A percentile compares a stretch with the other conserved stretches of the same genome.
Evolutionary conservation across 805 yeast species (phyloP).

Genomic region (Candida loeiensis): DNA sequence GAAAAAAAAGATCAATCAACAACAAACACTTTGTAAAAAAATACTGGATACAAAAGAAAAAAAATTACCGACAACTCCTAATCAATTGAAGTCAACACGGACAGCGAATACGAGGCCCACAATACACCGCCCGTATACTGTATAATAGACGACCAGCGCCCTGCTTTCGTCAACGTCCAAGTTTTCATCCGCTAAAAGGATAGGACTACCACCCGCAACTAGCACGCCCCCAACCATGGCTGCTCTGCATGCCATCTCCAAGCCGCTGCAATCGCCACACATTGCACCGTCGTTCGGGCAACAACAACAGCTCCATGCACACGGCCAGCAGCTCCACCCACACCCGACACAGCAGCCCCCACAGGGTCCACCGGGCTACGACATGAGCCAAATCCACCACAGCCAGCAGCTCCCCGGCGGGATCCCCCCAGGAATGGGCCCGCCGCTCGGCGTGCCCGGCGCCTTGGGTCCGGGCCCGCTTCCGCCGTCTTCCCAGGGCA

Average conservation of each 20-base stretch:
- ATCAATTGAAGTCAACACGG: constrained; percentile 1
- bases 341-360: constrained; percentile 1
- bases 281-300: constrained; percentile 3
- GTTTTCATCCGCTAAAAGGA: background rate
- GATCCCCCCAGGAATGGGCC: constrained; percentile 7
- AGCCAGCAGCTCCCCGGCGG: constrained; percentile 8
- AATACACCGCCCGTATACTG: background rate
- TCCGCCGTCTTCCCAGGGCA: constrained; percentile 1
- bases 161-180: constrained; percentile 1
- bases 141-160: background rate
- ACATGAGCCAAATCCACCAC: constrained; percentile 10
- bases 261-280: constrained; percentile 8
- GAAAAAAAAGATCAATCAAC: constrained; percentile 6
- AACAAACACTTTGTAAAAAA: constrained; percentile 2
- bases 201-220: background rate
- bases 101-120: constrained; percentile 1
- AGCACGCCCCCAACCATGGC: constrained; percentile 6
- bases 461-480: constrained; percentile 1
- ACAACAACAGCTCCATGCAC: constrained; percentile 1
- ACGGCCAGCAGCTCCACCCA: constrained; percentile 1
- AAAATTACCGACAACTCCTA: constrained; percentile 3
- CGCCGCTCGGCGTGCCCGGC: background rate
- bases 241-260: constrained; percentile 9
- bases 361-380: constrained; percentile 8
- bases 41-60: constrained; percentile 1